Percentiles rank a stretch among this genome's conserved stretches.
These are phyloP conservation scores for Monosporascus sp. DNA, from an alignment of 2,329 filamentous ascomycete species.

Conservation along the genomic window DNA sequence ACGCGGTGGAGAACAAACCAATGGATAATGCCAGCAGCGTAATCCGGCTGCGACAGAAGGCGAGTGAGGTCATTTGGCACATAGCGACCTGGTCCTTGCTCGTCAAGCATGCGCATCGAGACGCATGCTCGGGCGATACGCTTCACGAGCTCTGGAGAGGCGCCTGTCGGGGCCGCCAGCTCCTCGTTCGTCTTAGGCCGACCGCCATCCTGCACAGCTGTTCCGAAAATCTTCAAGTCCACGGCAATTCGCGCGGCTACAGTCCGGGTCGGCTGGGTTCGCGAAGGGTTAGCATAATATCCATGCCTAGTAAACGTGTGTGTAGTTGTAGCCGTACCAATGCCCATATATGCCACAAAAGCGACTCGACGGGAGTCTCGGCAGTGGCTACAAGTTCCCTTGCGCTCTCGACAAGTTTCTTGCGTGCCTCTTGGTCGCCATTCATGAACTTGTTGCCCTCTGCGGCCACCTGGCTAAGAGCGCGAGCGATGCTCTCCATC, in stretches of 20 bases:
- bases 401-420: too few species aligned
- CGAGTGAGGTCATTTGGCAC: conserved; percentile 9
- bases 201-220: conserved; percentile 3
- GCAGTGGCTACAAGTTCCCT: too few species aligned
- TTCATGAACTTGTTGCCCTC: too few species aligned
- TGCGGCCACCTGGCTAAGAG: too few species aligned
- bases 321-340: too few species aligned
- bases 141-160: conserved; percentile 10
- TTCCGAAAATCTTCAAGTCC: conserved; percentile 14
- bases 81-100: conserved; percentile 9
- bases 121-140: conserved; percentile 10
- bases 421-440: too few species aligned
- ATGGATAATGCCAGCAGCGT: conserved; percentile 7
- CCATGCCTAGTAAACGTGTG: too few species aligned
- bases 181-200: conserved; percentile 9
- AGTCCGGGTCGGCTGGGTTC: conserved; percentile 12
- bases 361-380: too few species aligned
- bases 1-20: conserved; percentile 3
- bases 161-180: conserved; percentile 9
- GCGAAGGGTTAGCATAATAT: too few species aligned
- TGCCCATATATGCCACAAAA: too few species aligned
- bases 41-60: conserved; percentile 6
- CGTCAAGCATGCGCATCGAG: conserved; percentile 14
- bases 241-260: conserved; percentile 13
- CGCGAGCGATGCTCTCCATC: too few species aligned